Base-by-base conservation (phyloP, 768 basidiomycete species). In the Pulveroboletus sp. region DNA sequence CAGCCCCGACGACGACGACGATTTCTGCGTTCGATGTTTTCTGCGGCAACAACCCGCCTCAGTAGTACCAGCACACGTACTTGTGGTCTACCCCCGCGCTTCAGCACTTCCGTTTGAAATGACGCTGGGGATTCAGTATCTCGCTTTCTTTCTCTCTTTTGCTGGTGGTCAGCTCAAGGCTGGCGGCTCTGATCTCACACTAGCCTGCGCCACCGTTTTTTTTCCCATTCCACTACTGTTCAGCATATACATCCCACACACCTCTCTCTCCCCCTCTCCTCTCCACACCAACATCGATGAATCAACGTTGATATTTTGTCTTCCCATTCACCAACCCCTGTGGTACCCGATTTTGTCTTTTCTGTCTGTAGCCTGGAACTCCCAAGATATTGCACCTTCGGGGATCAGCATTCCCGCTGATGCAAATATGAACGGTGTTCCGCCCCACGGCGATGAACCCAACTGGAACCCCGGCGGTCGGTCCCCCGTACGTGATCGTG, bases 311-410 rank as follows among this genome's bases (percentile, higher is more conserved):
- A 76, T 71, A 63, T 67, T 52, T 69, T 64, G 64, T 66, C 63
- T 66, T 63, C 64, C 64, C 56, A 50, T 66, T 69, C 62, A 61
- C 57, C 35, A 45, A 52, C 43, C 51, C 51, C 30, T 2, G 46
- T 37, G 58, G 52, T 38, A 24, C 47, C 33, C 27, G 47, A 53
- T 48, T 40, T 46, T 39, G 6, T 48, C 9, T 39, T 28, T 31
- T 47, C 59, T 61, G 54, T 62, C 65, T 68, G 66, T 81, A 88
- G 87, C 87, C 63, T 89, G 86, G 87, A 85, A 87, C 72, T 79
- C 83, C 32, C 84, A 86, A 81, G 87, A 89, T 57, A 86, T 87
- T 55, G 86, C 83, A 31, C 83, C 86, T 48, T 72, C 82, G 8
- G 84, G 79, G 41, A 88, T 87, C 56, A 82, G 83, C 68, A 89